Base-by-base conservation (phyloP, 164 flowering plant genomes). In the Paratinospora sagittata region DNA sequence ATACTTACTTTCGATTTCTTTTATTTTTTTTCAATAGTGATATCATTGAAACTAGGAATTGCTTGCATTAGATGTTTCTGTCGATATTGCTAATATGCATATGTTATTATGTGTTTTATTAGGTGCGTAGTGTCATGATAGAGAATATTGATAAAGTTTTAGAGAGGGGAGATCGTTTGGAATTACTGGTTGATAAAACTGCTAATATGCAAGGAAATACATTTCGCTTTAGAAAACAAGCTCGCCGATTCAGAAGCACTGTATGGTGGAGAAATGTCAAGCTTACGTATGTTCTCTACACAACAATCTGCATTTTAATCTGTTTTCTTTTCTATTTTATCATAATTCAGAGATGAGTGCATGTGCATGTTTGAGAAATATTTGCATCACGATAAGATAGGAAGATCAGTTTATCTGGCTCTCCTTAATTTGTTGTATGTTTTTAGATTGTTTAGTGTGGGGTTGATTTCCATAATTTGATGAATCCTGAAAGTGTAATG, bases 211-310 rank as follows among this genome's bases (percentile, higher is more conserved):
- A 91, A 85, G 93, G 88, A 63, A 88, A 87, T 66, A 80, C 95
- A 63, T 63, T 87, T 63, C 87, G 92, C 33, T 93, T 93, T 78
- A 84, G 84, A 78, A 86, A 80, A 82, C 96, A 92, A 68, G 67
- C 89, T 72, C 89, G 90, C 5, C 89, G 88, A 10, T 86, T 78
- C 77, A 83, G 75, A 77, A 89, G 70, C 72, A 80, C 84, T 6
- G 73, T 86, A 10, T 90, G 97, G 94, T 90, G 93, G 97, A 83
- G 82, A 83, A 90, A 92, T 80, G 82, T 81, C 76, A 92, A 89
- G 79, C 89, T 92, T 66, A 78, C 80, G 96, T 92, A 87, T 72
- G 92, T 81, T 63, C 39, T 67, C 55, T 68, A 2, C 0, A 55
- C n/a, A 3, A 55, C 17, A 55, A 55, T 55, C 7, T 1, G 17